These are phyloP conservation scores for Arabidopsis thaliana DNA, from an alignment of 345 rosid genomes.

Conservation along the genomic window TAIR10.1 NC_003074.8:862501-863000, in stretches of 20 bases:
- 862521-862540: constrained; percentile 56
- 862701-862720: constrained; percentile 63
- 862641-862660: constrained; percentile 56
- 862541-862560: constrained; percentile 59
- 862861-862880: constrained; percentile 50
- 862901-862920: constrained; percentile 69
- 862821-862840: constrained; percentile 59
- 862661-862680: constrained; percentile 50
- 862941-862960: constrained; percentile 45
- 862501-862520: constrained; percentile 71
- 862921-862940: constrained; percentile 57
- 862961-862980: constrained; percentile 48
- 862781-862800: constrained; percentile 58
- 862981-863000: constrained; percentile 59
- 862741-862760: constrained; percentile 36
- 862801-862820: constrained; percentile 72
- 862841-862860: constrained; percentile 70
- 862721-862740: constrained; percentile 58
- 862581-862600: constrained; percentile 69
- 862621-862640: constrained; percentile 53
- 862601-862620: constrained; percentile 59
- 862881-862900: constrained; percentile 65
- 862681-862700: constrained; percentile 61
- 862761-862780: constrained; percentile 53
- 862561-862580: constrained; percentile 47